Evolutionary conservation across 768 basidiomycete species (phyloP).

Genomic region (Strobilomyces dryophilus): DNA sequence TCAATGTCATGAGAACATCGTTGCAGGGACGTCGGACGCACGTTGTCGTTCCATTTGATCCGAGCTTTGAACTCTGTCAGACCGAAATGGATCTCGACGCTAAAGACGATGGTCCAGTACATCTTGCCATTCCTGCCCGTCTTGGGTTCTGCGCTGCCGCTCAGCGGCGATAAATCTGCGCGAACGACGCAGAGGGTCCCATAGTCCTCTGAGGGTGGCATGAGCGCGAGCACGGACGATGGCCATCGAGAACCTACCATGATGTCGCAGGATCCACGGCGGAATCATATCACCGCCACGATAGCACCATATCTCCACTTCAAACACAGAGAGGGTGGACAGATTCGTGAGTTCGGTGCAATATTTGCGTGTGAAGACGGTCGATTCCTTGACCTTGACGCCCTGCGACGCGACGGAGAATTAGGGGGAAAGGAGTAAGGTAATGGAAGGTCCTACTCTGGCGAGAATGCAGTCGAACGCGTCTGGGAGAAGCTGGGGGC

Average conservation of each 20-base stretch:
- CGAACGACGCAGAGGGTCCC: conserved; percentile 76
- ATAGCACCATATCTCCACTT: conserved; percentile 84
- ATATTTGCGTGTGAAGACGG: conserved; percentile 77
- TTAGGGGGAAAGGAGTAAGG: conserved; percentile 1
- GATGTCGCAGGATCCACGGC: conserved; percentile 67
- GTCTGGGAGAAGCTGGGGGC: conserved; percentile 73
- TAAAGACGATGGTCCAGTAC: conserved; percentile 84
- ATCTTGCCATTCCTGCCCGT: conserved; percentile 59
- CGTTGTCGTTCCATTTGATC: conserved; percentile 80
- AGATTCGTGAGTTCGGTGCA: conserved; percentile 77
- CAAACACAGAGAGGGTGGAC: conserved; percentile 72
- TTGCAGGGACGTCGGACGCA: conserved; percentile 30
- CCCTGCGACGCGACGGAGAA: conserved; percentile 36
- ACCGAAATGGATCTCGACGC: conserved; percentile 80
- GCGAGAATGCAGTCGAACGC: conserved; percentile 80
- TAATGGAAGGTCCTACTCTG: conserved; percentile 40
- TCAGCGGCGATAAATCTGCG: conserved; percentile 70
- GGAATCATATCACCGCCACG: conserved; percentile 69
- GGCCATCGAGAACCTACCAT: conserved; percentile 23
- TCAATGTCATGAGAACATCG: background rate
- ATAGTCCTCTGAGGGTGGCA: conserved; percentile 50
- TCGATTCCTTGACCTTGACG: conserved; percentile 76
- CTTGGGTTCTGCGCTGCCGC: conserved; percentile 67
- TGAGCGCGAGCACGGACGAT: conserved; percentile 1
- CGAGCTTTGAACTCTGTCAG: conserved; percentile 78